Evolutionary conservation across 805 yeast species (phyloP), one percentile per base, ranked within the genome.

Genomic region (Isabelozyma pseudorhagii): DNA sequence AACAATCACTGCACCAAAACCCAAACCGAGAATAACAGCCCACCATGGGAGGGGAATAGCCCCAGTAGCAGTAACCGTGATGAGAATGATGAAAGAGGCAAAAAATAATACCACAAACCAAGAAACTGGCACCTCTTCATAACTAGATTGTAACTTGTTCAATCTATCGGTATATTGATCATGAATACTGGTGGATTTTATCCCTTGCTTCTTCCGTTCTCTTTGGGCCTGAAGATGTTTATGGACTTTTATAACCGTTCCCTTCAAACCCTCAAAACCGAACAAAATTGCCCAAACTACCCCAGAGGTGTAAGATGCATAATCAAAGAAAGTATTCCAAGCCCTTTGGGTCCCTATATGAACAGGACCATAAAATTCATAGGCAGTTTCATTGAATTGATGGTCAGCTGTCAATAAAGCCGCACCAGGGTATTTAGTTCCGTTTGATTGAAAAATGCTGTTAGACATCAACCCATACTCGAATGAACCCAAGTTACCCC

Each of bases 281-380:
- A 69, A 69, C 6, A 66, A 52, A 6, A 60, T 52, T 11, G 75
- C 67, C 79, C 80, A 76, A 2, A 66, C 59, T 10, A 75, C 51
- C 1, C 80, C 80, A 50, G 78, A 71, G 0, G 68, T 55, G 51
- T 75, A 77, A 0, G 79, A 75, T 0, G 80, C 80, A 51, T 72
- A 77, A 52, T 75, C 80, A 52, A 76, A 77, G 42, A 77, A 74
- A 55, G 75, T 77, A 55, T 72, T 72, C 72, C 78, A 71, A 1
- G 74, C 68, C 42, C 77, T 57, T 56, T 76, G 80, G 5, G 75
- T 66, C 0, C 80, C 80, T 44, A 74, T 55, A 50, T 71, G 62
- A n/a, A 74, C 70, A 2, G 77, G 77, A 0, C 81, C 81, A 46
- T 63, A 62, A 1, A 50, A 25, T 28, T 62, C 65, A 54, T 72